A percentile compares a stretch with the other conserved stretches of the same genome.
Conservation (phyloP, 1,139 yeast species). For the Yamadazyma songkhlaensis region DNA sequence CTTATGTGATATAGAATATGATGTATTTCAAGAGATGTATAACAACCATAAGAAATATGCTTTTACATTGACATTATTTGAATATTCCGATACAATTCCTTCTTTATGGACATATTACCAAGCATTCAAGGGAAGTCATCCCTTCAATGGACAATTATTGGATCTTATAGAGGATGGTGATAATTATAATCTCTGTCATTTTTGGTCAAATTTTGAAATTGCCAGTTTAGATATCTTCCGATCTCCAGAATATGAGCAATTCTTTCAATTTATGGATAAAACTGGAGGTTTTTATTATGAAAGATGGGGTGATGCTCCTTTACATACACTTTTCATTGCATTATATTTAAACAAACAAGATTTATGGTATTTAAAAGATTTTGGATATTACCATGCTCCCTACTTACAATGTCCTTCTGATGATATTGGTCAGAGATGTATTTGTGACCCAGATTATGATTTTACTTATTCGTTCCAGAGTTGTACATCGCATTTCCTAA, state of each 20-base stretch:
- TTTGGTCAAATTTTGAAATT: constrained; percentile 40
- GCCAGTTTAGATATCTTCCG: constrained; percentile 27
- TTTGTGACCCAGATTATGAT: constrained; percentile 32
- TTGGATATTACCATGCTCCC: constrained; percentile 37
- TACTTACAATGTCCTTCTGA: constrained; percentile 33
- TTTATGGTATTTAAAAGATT: constrained; percentile 29
- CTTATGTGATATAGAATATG: constrained; percentile 28
- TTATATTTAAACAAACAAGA: constrained; percentile 21
- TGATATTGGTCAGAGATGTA: constrained; percentile 19
- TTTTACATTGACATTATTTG: constrained; percentile 28
- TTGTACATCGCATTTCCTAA: constrained; percentile 28
- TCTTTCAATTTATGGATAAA: constrained; percentile 26
- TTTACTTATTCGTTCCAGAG: constrained; percentile 26
- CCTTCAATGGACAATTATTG: constrained; percentile 9
- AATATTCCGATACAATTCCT: constrained; percentile 32
- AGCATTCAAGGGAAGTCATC: constrained; percentile 8
- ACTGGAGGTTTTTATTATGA: constrained; percentile 39
- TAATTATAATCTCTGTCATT: constrained; percentile 34
- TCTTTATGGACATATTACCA: constrained; percentile 26
- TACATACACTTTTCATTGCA: constrained; percentile 31
- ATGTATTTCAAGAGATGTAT: constrained; percentile 27
- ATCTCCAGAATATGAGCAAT: constrained; percentile 19
- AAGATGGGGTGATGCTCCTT: constrained; percentile 44
- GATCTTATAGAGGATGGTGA: constrained; percentile 19
- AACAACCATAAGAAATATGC: constrained; percentile 22